Evolutionary conservation across 495 filamentous ascomycete species (phyloP), one percentile per base, ranked within the genome.

Genomic region (Xylaria scruposa): DNA sequence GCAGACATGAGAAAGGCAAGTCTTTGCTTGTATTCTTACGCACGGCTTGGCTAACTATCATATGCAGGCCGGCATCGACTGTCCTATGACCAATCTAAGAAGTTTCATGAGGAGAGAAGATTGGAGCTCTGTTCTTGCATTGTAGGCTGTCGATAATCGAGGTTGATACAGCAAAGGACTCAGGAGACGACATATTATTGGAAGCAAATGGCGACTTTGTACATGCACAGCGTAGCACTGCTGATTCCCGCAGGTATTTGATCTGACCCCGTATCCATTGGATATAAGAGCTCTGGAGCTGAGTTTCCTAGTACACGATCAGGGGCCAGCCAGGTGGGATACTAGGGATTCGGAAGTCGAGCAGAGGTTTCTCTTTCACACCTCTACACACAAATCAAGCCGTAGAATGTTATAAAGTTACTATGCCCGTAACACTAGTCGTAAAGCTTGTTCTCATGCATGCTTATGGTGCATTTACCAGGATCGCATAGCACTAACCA

Each of bases 1-100:
- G 53, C 53, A 58, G 53, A 58, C 29, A 58, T 58, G 53, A 58
- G 53, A 58, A 31, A 58, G 53, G 53, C 24, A 58, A 58, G 53
- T 58, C 21, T 58, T 31, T 15, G 53, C 26, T 58, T 58, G 2
- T 26, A 33, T 24, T 58, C 24, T 58, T 58, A 13, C 53, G 24
- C 53, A 58, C 13, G 15, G 33, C 53, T 58, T 58, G 53, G 53
- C 53, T 58, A 58, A 58, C 15, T 58, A 58, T 26, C 29, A 2
- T 58, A 19, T 58, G 21, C 31, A 58, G 53, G 53, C 53, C 13
- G 53, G 53, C 53, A 58, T 29, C 53, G 53, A 58, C 24, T 58
- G 53, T 58, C 53, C 53, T 3, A 58, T 58, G 53, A 58, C 53
- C 6, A 31, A 17, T 58, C 13, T 58, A 33, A 58, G 31, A 58